Evolutionary conservation across 805 yeast species (phyloP).

Genomic region (Starmerella stigmatis): DNA sequence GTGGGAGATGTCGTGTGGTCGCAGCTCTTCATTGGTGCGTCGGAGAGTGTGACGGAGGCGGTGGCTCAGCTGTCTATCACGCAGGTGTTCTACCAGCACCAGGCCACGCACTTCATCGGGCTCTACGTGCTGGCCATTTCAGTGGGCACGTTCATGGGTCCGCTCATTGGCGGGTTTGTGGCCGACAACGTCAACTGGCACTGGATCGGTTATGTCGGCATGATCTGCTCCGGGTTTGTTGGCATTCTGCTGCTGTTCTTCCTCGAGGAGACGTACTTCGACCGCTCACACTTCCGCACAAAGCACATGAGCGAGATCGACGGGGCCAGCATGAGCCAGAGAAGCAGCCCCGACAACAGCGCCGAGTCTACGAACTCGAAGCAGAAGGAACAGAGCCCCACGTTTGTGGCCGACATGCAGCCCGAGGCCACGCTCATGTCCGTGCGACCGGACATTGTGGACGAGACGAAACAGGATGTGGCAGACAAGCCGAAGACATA

Average conservation of each 20-base stretch:
- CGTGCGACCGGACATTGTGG: conserved; percentile 18
- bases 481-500: conserved; percentile 32
- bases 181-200: conserved; percentile 51
- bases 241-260: conserved; percentile 45
- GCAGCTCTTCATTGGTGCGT: conserved; percentile 67
- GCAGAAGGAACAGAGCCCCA: neutral
- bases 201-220: conserved; percentile 67
- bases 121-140: conserved; percentile 65
- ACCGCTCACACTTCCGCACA: conserved; percentile 27
- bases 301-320: conserved; percentile 1
- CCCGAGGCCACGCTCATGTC: neutral
- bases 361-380: neutral
- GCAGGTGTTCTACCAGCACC: conserved; percentile 70
- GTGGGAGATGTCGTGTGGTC: conserved; percentile 64
- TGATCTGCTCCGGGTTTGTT: conserved; percentile 52
- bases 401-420: neutral
- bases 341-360: neutral
- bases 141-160: conserved; percentile 69
- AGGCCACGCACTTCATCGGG: conserved; percentile 61
- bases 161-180: conserved; percentile 67
- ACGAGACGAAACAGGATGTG: conserved; percentile 19
- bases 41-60: conserved; percentile 74
- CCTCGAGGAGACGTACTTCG: conserved; percentile 58
- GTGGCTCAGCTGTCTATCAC: conserved; percentile 54
- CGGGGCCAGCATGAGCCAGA: conserved; percentile 5